Conservation (phyloP, 2,329 filamentous ascomycete genomes). For the Trichoderma pleuroti region DNA sequence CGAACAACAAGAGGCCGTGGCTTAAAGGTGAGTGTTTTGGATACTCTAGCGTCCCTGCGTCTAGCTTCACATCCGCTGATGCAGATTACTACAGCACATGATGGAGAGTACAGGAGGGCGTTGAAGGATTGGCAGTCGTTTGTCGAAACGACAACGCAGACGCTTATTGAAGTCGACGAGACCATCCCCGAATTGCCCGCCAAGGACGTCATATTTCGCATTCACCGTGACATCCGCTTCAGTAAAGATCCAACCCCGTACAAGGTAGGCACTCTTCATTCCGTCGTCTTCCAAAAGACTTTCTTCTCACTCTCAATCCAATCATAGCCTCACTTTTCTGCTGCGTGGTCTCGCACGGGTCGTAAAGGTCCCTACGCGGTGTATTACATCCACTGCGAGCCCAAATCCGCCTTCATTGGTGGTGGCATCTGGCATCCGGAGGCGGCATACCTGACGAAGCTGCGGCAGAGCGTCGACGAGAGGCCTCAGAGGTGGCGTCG, state of each 20-base stretch:
- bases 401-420: slow-evolving; percentile 67
- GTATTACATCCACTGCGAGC: slow-evolving; percentile 84
- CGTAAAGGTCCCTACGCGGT: slow-evolving; percentile 83
- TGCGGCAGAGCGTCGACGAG: slow-evolving; percentile 73
- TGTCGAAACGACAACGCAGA: slow-evolving; percentile 66
- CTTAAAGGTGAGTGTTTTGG: slow-evolving; percentile 47
- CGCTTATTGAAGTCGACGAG: slow-evolving; percentile 67
- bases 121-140: slow-evolving; percentile 80
- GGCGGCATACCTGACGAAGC: slow-evolving; percentile 56
- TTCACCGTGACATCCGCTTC: slow-evolving; percentile 84
- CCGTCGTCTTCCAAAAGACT: neutral
- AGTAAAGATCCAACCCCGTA: slow-evolving; percentile 82
- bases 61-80: neutral
- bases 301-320: neutral
- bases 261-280: slow-evolving; percentile 55
- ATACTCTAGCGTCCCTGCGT: neutral
- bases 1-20: slow-evolving; percentile 58
- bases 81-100: slow-evolving; percentile 56
- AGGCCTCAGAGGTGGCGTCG: slow-evolving; percentile 66
- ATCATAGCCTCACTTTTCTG: slow-evolving; percentile 72
- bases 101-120: slow-evolving; percentile 72
- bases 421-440: slow-evolving; percentile 82
- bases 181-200: slow-evolving; percentile 82
- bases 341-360: slow-evolving; percentile 82
- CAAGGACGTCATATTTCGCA: slow-evolving; percentile 83